phyloP scores from a whole-genome alignment of 179 eudicot genomes.

The Silene coronaria region DNA sequence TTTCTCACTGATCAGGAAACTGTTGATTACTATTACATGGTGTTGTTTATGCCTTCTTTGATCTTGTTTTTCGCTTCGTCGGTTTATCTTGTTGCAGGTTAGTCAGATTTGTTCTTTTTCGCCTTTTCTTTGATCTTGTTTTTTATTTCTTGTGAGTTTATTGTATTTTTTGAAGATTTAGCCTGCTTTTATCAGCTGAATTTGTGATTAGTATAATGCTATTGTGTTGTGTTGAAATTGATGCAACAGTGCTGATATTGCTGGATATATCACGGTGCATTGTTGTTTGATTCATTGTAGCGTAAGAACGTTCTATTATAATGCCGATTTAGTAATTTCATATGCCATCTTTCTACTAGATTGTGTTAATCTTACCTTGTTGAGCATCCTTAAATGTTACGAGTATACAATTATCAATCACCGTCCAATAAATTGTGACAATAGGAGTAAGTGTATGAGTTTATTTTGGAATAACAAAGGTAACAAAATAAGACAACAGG shows the following conservation, averaged over 20 bases:
- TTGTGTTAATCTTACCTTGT: not conserved
- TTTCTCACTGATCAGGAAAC: slow-evolving; percentile 85
- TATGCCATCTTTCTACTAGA: not conserved
- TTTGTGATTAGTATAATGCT: not conserved
- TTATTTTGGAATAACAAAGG: not conserved
- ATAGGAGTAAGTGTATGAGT: not conserved
- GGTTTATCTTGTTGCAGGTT: slow-evolving; percentile 65
- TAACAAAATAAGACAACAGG: not conserved
- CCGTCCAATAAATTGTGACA: too few species aligned
- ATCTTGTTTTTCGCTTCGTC: slow-evolving; percentile 44
- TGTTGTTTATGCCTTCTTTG: slow-evolving; percentile 59
- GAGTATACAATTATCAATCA: too few species aligned
- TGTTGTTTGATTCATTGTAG: not conserved
- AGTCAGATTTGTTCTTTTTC: slow-evolving; percentile 13
- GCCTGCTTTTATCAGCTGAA: not conserved
- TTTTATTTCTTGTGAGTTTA: not conserved
- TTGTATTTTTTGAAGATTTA: not conserved
- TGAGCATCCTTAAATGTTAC: not conserved
- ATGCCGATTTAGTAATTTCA: not conserved
- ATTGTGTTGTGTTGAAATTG: not conserved
- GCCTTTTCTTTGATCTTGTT: not conserved
- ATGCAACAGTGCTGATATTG: not conserved
- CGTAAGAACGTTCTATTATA: not conserved
- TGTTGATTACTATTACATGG: slow-evolving; percentile 75
- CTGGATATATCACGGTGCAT: not conserved